Base-by-base conservation (phyloP, 2,329 filamentous ascomycete species). In the Fusarium denticulatum region DNA sequence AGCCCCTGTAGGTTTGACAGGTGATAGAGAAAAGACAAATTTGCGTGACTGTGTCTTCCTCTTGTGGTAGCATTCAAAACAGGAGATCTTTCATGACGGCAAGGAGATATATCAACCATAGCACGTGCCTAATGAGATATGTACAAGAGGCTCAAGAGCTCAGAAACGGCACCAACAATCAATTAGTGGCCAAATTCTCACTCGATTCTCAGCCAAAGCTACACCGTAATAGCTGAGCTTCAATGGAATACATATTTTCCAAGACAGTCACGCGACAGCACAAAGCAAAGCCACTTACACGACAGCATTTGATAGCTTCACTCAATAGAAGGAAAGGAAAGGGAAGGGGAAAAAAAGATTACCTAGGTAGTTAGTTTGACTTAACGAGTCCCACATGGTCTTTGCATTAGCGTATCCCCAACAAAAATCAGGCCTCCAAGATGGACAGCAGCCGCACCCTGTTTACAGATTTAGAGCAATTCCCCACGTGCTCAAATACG, bases 401-500 rank as follows among this genome's bases (percentile, higher is more conserved):
- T 67, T 60, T 76, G 73, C 74, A 72, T 78, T 78, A 78, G 76
- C 74, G 76, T 63, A 75, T 78, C 76, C 76, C 76, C 76, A 78
- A 78, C 76, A 78, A 78, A 67, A 77, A 78, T 39, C 46, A 65
- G 63, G 63, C 63, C 63, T 61, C 60, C 52, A 56, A 58, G 61
- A 45, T 26, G 40, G 24, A 58, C 60, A 67, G 47, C 46, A 72
- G 64, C 60, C 49, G 61, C 71, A 71, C 43, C 45, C 64, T 74
- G 71, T 72, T 74, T 37, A 46, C 55, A 72, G 71, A 74, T 73
- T 74, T 72, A 56, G 71, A 58, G 66, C n/a, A 59, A 52, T 43
- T 60, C 71, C 64, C 47, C 71, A 64, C 60, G 67, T 74, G 67
- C 47, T 37, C 30, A 11, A 49, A 37, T 63, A 72, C 40, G 37